Percentiles rank a stretch among this genome's conserved stretches.
Conservation (phyloP, 1,139 yeast species). For the Geotrichum macrosporum region DNA sequence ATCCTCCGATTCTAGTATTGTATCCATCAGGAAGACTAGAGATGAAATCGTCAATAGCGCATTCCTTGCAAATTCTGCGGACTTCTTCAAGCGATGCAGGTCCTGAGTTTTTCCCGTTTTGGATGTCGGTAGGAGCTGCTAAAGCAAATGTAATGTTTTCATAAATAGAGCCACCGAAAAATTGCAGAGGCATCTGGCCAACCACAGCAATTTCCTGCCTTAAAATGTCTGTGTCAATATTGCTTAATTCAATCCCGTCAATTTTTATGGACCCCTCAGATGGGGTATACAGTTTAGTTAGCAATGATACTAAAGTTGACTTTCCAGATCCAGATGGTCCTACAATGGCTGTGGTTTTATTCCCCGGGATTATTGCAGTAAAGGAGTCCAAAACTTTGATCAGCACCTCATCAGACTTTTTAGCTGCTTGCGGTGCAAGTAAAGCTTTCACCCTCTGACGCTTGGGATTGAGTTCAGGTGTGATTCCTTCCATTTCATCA, state of each 20-base stretch:
- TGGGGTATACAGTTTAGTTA: constrained; percentile 58
- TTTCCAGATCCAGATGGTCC: constrained; percentile 93
- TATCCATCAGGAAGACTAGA: constrained; percentile 35
- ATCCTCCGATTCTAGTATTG: constrained; percentile 49
- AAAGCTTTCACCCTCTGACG: constrained; percentile 27
- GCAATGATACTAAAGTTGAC: constrained; percentile 67
- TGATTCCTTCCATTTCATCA: background rate
- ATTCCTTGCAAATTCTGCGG: constrained; percentile 30
- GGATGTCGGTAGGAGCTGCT: constrained; percentile 1
- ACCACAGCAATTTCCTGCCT: constrained; percentile 72
- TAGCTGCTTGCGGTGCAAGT: constrained; percentile 13
- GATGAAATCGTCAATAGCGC: constrained; percentile 39
- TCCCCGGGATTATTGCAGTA: constrained; percentile 48
- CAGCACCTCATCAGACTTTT: constrained; percentile 1
- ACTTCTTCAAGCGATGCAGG: constrained; percentile 39
- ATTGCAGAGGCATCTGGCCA: constrained; percentile 71
- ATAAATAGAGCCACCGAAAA: constrained; percentile 69
- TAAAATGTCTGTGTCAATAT: constrained; percentile 57
- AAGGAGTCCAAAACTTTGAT: constrained; percentile 26
- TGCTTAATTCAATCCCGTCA: constrained; percentile 57
- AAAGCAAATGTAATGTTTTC: constrained; percentile 68
- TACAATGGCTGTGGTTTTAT: constrained; percentile 74
- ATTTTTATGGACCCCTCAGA: constrained; percentile 57
- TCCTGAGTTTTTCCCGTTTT: no score
- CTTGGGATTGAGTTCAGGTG: background rate